Percentiles rank a stretch among this genome's conserved stretches.
phyloP scores from a whole-genome alignment of 2,329 filamentous ascomycete genomes.

The Botrytis tulipae region DNA sequence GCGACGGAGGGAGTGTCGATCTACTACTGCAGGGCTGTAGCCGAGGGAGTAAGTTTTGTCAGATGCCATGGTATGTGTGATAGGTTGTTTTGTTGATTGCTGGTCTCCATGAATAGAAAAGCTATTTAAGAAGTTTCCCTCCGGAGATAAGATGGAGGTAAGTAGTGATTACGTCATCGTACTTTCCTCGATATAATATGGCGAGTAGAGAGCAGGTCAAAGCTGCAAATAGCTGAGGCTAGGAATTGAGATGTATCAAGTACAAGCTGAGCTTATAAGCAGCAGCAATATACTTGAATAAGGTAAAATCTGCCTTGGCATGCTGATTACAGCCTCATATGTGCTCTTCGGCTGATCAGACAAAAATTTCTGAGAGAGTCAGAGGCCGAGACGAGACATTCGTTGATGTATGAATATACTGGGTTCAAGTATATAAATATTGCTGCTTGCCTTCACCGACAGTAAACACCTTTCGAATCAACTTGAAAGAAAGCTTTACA shows the following conservation, averaged over 20 bases:
- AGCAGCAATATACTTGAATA: not conserved
- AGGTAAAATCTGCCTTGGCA: not conserved
- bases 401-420: not conserved
- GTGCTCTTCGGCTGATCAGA: not conserved
- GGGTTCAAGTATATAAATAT: not conserved
- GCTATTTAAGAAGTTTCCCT: not conserved
- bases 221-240: not conserved
- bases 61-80: not conserved
- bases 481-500: not conserved
- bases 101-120: not conserved
- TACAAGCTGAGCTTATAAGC: not conserved
- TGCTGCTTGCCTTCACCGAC: not conserved
- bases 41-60: slow-evolving; percentile 14
- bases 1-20: slow-evolving; percentile 15
- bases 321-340: not conserved
- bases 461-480: not conserved
- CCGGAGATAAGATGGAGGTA: not conserved
- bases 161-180: slow-evolving; percentile 1
- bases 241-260: too few relatives aligned
- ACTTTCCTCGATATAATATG: not conserved
- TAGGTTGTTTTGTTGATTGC: not conserved
- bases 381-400: not conserved
- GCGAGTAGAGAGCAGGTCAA: too few relatives aligned
- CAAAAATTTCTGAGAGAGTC: not conserved
- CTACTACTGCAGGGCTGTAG: slow-evolving; percentile 1